Evolutionary conservation across 2,329 filamentous ascomycete genomes (phyloP), one percentile per base, ranked within the genome.

Genomic region (Elsinoe arachidis): DNA sequence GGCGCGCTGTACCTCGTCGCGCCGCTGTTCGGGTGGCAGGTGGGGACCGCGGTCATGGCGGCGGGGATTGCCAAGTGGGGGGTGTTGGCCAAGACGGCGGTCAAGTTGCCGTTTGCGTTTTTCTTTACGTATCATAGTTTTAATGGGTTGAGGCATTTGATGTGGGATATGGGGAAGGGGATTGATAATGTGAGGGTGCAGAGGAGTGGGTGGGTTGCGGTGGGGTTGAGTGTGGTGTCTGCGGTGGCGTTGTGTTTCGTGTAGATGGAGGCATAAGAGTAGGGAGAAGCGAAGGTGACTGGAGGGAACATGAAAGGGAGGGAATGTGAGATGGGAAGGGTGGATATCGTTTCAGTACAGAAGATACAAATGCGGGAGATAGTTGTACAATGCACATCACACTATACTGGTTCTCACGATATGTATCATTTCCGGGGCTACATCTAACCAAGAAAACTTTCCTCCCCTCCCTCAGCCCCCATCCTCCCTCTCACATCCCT

Each of bases 401-500:
- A 30, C 26, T 30, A 30, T 30, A 30, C 26, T 9, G 26, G 26
- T 9, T 30, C 26, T 30, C 26, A 30, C 7, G 26, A 30, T 2
- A 5, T 30, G 26, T 9, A 9, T 30, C 7, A 9, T 30, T 30
- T 7, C 2, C 9, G 26, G 26, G 26, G 23, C 23, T 6, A 26
- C 26, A 30, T 9, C 26, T 30, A 30, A 30, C 26, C 51, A 11
- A 54, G 30, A 41, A 54, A 38, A 23, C 47, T 44, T 23, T 21
- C 47, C 46, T 37, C 46, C 4, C 19, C 30, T 30, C 17, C 35
- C 26, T 41, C 47, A 19, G 54, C 60, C 52, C 89, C 87, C 71
- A 90, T 80, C 63, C 88, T 81, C 3, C 87, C 87, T 63, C 91
- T 80, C 11, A 95, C 85, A 70, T 97, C 92, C 60, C 90, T 81